phyloP scores from a whole-genome alignment of 441 rosid species.

The Erysimum cheiri region DNA sequence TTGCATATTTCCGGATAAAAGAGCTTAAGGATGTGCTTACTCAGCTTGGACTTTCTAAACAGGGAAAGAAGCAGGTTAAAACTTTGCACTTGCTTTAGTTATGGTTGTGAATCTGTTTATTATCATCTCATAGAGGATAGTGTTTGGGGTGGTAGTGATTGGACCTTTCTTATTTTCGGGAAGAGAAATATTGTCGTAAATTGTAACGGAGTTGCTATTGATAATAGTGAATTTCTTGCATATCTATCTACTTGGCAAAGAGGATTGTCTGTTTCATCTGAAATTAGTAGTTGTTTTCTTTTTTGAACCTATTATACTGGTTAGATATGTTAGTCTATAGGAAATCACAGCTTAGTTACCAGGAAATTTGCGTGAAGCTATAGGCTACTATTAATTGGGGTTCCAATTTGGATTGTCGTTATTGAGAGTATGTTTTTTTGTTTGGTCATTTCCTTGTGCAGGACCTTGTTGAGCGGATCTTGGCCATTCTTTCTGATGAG shows the following conservation, averaged over 20 bases:
- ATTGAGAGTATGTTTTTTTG: too few species aligned
- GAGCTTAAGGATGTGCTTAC: slow-evolving; percentile 96
- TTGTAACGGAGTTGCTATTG: not conserved
- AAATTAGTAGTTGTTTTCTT: not conserved
- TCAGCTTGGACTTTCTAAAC: slow-evolving; percentile 87
- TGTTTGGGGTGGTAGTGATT: not conserved
- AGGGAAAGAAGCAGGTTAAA: slow-evolving; percentile 92
- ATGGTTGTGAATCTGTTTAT: not conserved
- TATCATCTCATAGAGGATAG: not conserved
- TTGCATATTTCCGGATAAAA: slow-evolving; percentile 85
- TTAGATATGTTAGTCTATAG: not conserved
- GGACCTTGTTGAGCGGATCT: slow-evolving; percentile 92
- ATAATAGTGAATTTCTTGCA: not conserved
- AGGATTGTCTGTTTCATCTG: slow-evolving; percentile 1
- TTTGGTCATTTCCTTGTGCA: slow-evolving; percentile 44
- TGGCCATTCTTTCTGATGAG: slow-evolving; percentile 68
- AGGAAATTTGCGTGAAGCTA: not conserved
- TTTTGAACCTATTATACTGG: not conserved
- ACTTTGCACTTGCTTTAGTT: not conserved
- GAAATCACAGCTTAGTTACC: not conserved
- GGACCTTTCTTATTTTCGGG: not conserved
- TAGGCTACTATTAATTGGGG: not conserved
- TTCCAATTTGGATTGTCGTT: not conserved
- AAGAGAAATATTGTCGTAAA: not conserved
- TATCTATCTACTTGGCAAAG: not conserved